Evolutionary conservation across 2,329 filamentous ascomycete genomes (phyloP).

Genomic region (Aspergillus quadricinctus): DNA sequence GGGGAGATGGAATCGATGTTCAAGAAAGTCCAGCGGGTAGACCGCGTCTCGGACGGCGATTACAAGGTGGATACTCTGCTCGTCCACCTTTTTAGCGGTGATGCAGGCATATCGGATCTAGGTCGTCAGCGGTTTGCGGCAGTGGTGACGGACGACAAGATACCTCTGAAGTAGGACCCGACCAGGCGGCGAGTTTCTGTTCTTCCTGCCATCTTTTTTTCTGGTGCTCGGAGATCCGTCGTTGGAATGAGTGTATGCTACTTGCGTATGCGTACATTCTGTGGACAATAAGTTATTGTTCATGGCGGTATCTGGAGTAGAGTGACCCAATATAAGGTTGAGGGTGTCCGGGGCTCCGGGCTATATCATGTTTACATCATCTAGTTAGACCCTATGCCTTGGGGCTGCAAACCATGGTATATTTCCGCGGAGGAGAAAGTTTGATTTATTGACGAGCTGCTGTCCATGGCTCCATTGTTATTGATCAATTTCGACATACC

Average conservation of each 20-base stretch:
- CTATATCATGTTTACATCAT: background rate
- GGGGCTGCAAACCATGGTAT: background rate
- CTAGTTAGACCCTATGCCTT: too few species aligned
- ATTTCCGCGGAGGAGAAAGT: background rate
- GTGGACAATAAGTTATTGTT: too few species aligned
- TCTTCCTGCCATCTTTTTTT: background rate
- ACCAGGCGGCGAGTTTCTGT: background rate
- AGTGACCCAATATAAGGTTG: too few species aligned
- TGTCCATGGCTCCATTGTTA: too few species aligned
- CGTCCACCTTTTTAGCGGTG: background rate
- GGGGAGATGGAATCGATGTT: constrained; percentile 50
- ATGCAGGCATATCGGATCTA: background rate
- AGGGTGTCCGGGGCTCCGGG: background rate
- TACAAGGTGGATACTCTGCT: constrained; percentile 50
- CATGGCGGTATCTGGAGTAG: too few species aligned
- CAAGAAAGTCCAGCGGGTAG: constrained; percentile 69
- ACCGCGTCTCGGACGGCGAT: constrained; percentile 69
- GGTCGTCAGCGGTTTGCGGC: background rate
- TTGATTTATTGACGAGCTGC: too few species aligned
- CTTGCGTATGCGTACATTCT: background rate
- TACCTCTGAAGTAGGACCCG: background rate
- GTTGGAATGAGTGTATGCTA: background rate
- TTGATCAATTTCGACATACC: too few species aligned
- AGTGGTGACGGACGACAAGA: background rate
- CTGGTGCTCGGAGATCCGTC: background rate